Base-by-base conservation (phyloP, 73 alveolate genomes). In the Symbiodinium pilosum region DNA sequence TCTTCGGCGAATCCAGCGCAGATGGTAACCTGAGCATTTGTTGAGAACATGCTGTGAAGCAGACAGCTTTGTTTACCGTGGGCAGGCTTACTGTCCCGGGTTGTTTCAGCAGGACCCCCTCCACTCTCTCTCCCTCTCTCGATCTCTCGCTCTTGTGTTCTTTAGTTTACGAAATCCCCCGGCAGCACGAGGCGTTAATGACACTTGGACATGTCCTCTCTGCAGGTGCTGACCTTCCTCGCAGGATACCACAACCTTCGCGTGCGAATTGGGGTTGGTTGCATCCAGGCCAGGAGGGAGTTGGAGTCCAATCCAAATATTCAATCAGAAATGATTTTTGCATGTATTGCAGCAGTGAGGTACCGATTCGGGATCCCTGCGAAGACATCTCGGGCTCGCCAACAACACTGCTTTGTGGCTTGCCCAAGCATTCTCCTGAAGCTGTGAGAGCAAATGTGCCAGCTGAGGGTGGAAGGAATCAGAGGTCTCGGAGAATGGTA, bases 301-400 rank as follows among this genome's bases (percentile, higher is more conserved):
- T 36, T 40, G 24, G 41, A 41, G 41, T 64, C 14, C 81, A 30
- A 9, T 0, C 30, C 39, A 9, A 64, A 38, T 38, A 7, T 64
- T 38, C 4, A 18, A n/a, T n/a, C 2, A 20, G 38, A 64, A 28
- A n/a, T 38, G 26, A n/a, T n/a, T n/a, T n/a, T n/a, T 30, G 34
- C 28, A 8, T 54, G 73, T 7, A 16, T 54, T 9, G 81, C 81
- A 28, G 64, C 39, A 41, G 5, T 24, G 18, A 88, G 95, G 86
- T 84, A 24, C 47, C 77, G 2, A 54, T 68, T 8, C 87, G 75
- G 41, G 96, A 91, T 2, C 87, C 77, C 18, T 91, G 96, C 38
- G 96, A 91, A 26, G 96, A 91, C 47, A 91, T 91, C 38, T 91
- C 96, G 41, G 96, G 96, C 38, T 91, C 96, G 26, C 96, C 96